Evolutionary conservation across 345 rosid genomes (phyloP).

Genomic region (Eutrema japonicum): DNA sequence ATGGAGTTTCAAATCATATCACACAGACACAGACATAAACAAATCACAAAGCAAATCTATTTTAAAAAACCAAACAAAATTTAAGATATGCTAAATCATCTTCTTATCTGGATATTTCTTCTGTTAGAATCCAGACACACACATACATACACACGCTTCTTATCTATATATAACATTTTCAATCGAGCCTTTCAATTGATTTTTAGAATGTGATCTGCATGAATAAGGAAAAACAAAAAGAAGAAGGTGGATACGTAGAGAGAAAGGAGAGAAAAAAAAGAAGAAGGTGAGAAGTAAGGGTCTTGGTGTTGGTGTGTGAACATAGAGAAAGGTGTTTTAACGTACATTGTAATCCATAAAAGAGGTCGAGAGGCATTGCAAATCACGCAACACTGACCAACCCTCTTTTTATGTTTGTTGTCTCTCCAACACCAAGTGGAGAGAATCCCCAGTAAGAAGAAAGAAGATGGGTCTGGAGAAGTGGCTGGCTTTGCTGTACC

Average conservation of each 20-base stretch:
- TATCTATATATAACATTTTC: background rate
- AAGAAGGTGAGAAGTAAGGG: conserved; percentile 44
- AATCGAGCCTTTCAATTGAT: background rate
- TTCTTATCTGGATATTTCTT: conserved; percentile 17
- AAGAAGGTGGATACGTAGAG: conserved; percentile 37
- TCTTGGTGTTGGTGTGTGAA: conserved; percentile 47
- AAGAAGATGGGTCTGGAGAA: conserved; percentile 38
- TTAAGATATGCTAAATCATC: conserved; percentile 23
- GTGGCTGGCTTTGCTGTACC: conserved; percentile 38
- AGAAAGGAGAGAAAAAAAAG: conserved; percentile 17
- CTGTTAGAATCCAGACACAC: conserved; percentile 23
- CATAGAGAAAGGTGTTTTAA: conserved; percentile 34
- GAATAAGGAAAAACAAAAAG: background rate
- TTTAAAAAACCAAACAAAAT: conserved; percentile 12
- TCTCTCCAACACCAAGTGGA: no score
- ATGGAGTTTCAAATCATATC: conserved; percentile 20
- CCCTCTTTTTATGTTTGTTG: background rate
- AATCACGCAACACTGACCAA: conserved; percentile 44
- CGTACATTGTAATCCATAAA: conserved; percentile 41
- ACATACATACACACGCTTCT: background rate
- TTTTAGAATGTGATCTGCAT: conserved; percentile 30
- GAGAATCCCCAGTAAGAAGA: conserved; percentile 13
- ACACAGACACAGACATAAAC: background rate
- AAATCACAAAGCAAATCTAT: conserved; percentile 7
- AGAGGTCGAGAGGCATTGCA: conserved; percentile 29